Percentiles rank a stretch among this genome's conserved stretches.
These are phyloP conservation scores for Capronia epimyces DNA, from an alignment of 2,329 filamentous ascomycete genomes.

Conservation along the genomic window DNA sequence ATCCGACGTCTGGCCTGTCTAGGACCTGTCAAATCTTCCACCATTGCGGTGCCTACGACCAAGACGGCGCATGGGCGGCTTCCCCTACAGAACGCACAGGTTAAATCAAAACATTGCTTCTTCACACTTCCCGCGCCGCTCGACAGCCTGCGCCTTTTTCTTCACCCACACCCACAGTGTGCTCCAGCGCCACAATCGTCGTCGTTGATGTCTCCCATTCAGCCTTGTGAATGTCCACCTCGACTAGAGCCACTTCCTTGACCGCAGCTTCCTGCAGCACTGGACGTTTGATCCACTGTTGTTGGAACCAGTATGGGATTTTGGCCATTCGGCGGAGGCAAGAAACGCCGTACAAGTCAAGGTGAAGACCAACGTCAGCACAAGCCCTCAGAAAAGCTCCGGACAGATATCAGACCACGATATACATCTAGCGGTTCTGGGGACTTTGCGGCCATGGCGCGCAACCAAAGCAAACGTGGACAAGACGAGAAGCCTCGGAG, in stretches of 20 bases:
- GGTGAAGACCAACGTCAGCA: constrained; percentile 14
- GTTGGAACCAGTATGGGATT: constrained; percentile 28
- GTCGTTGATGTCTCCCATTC: constrained; percentile 24
- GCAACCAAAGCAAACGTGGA: constrained; percentile 6
- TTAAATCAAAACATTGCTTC: constrained; percentile 8
- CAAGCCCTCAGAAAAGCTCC: constrained; percentile 16
- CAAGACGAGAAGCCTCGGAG: constrained; percentile 19
- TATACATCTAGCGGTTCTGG: constrained; percentile 5
- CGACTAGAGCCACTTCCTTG: constrained; percentile 16
- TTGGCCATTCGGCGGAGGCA: constrained; percentile 29
- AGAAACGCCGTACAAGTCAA: constrained; percentile 22
- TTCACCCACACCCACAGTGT: background rate
- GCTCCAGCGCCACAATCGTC: constrained; percentile 5
- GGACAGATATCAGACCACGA: background rate
- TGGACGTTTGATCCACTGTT: constrained; percentile 1
- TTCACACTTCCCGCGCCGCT: constrained; percentile 1
- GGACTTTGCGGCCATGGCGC: constrained; percentile 19
- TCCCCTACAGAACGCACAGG: constrained; percentile 9
- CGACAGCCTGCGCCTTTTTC: background rate
- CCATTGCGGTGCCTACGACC: constrained; percentile 6
- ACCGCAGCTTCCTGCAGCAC: constrained; percentile 5
- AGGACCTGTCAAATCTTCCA: constrained; percentile 7
- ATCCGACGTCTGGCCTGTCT: constrained; percentile 4
- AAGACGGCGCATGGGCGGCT: constrained; percentile 11
- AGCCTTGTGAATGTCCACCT: constrained; percentile 16